phyloP scores from a whole-genome alignment of 805 yeast species.

The Saturnispora diversa region DNA sequence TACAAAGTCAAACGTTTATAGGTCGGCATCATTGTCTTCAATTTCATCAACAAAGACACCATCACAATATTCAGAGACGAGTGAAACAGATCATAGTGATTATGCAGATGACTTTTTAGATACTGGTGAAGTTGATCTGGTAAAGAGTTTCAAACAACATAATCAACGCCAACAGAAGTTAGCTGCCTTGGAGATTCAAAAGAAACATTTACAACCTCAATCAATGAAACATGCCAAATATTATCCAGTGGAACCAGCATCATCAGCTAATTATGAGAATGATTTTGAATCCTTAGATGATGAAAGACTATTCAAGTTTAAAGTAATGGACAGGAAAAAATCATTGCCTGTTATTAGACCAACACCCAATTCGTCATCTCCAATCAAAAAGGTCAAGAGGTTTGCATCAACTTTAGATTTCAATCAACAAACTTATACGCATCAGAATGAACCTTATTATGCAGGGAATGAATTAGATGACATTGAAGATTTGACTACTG shows the following conservation, averaged over 20 bases:
- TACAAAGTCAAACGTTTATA: background rate
- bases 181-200: slow-evolving; percentile 6
- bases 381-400: slow-evolving; percentile 19
- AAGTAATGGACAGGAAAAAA: slow-evolving; percentile 16
- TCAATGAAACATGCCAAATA: background rate
- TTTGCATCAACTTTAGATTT: slow-evolving; percentile 27
- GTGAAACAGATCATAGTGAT: slow-evolving; percentile 29
- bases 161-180: slow-evolving; percentile 5
- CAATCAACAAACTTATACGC: background rate
- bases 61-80: slow-evolving; percentile 20
- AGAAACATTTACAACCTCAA: background rate
- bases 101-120: slow-evolving; percentile 22
- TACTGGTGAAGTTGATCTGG: slow-evolving; percentile 13
- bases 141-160: slow-evolving; percentile 5
- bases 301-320: slow-evolving; percentile 19
- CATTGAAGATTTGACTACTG: slow-evolving; percentile 21
- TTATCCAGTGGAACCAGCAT: background rate
- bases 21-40: slow-evolving; percentile 25
- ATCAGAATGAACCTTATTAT: too few species aligned
- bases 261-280: slow-evolving; percentile 12
- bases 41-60: slow-evolving; percentile 18
- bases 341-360: slow-evolving; percentile 24
- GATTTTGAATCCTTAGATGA: slow-evolving; percentile 25
- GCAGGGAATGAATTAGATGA: slow-evolving; percentile 23
- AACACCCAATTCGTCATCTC: slow-evolving; percentile 15